Evolutionary conservation across 2,329 filamentous ascomycete genomes (phyloP).

Genomic region (Aspergillus fructus): DNA sequence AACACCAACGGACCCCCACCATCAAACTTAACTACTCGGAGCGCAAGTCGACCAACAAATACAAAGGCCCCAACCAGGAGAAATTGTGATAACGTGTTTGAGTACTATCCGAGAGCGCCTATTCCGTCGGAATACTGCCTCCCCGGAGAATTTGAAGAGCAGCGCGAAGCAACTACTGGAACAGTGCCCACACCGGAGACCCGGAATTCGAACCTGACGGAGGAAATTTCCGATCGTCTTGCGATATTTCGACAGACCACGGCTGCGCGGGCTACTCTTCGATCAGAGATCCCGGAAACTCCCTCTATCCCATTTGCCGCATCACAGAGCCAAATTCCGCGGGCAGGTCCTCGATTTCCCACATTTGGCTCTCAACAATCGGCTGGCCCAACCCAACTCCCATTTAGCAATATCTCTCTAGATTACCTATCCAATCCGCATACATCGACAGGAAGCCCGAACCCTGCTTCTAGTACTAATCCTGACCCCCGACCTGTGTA

Average conservation of each 20-base stretch:
- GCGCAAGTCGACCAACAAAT: not conserved
- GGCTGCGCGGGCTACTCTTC: not conserved
- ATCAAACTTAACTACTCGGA: not conserved
- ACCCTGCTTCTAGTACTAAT: not conserved
- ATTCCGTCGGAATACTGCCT: constrained; percentile 19
- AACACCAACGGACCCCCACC: not conserved
- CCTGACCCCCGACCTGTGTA: not conserved
- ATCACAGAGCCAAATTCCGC: constrained; percentile 4
- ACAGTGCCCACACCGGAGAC: not conserved
- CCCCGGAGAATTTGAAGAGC: constrained; percentile 14
- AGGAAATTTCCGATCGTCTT: not conserved
- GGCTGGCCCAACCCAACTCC: not conserved
- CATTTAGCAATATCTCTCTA: constrained; percentile 6
- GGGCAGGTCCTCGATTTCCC: not conserved
- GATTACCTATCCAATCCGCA: not conserved
- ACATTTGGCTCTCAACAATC: constrained; percentile 1
- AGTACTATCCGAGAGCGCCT: constrained; percentile 9
- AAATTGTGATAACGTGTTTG: constrained; percentile 10
- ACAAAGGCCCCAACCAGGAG: not conserved
- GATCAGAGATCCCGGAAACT: constrained; percentile 24
- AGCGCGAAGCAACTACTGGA: not conserved
- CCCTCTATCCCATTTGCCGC: constrained; percentile 8
- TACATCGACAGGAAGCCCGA: not conserved
- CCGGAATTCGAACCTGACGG: not conserved
- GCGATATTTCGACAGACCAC: not conserved